These are phyloP conservation scores for Cryptococcus sp. DNA, from an alignment of 1,284 basidiomycete species.

Conservation along the genomic window DNA sequence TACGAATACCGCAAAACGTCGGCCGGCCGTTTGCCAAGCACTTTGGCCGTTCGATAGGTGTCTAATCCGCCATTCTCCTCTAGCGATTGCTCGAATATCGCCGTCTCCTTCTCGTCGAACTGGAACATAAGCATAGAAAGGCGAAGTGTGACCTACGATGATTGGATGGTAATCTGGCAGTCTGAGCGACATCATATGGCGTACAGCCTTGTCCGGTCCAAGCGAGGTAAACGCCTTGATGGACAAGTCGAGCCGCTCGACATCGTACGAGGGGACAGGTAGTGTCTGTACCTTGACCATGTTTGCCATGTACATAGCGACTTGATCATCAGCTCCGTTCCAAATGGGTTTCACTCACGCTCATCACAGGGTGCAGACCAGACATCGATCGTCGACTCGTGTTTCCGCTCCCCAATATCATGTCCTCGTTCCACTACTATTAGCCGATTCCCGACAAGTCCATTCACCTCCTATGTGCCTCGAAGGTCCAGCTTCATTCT, in stretches of 20 bases:
- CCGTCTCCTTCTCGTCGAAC: conserved; percentile 34
- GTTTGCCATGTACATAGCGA: conserved; percentile 34
- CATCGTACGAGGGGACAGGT: conserved; percentile 34
- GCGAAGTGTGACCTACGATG: conserved; percentile 16
- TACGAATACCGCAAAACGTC: conserved; percentile 45
- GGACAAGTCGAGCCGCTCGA: conserved; percentile 32
- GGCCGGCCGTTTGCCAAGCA: conserved; percentile 32
- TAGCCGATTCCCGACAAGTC: background rate
- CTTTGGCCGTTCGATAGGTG: conserved; percentile 35
- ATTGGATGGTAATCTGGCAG: conserved; percentile 33
- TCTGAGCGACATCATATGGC: conserved; percentile 22
- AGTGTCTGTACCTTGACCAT: conserved; percentile 20
- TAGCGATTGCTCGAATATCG: conserved; percentile 35
- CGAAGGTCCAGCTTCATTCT: conserved; percentile 22
- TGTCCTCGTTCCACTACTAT: conserved; percentile 32
- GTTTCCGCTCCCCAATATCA: conserved; percentile 31
- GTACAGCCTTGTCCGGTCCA: conserved; percentile 26
- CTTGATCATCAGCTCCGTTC: conserved; percentile 1
- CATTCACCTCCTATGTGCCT: conserved; percentile 24
- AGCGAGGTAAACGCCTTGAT: conserved; percentile 22
- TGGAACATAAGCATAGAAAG: conserved; percentile 14
- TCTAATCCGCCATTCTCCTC: conserved; percentile 43
- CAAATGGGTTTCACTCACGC: conserved; percentile 18
- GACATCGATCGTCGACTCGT: conserved; percentile 31
- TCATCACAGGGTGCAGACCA: conserved; percentile 29